Evolutionary conservation across 1,139 yeast genomes (phyloP), one percentile per base, ranked within the genome.

Genomic region (Protomyces gravidus): DNA sequence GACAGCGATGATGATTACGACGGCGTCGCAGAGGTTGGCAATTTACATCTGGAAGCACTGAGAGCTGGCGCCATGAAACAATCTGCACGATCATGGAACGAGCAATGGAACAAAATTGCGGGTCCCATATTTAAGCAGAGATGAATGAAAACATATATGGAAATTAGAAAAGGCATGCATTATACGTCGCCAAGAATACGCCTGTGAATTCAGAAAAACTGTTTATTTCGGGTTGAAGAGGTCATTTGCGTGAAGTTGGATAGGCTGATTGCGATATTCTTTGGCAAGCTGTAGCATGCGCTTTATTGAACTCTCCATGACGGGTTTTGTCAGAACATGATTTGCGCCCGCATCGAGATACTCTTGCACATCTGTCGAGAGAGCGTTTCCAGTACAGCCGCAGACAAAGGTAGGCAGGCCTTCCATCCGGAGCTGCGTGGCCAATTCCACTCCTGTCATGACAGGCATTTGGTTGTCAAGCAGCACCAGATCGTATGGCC

Each of bases 41-140:
- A 27, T 7, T 50, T 15, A 17, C 58, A 67, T 53, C 63, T 72
- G 21, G 69, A 67, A 25, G 74, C 66, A 1, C 69, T 90, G 50
- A 83, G 80, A 65, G 65, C 68, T 5, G 96, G 96, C 6, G 97
- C 97, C 0, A 42, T 83, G 62, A 63, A 68, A 21, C 96, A 90
- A 70, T 81, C 95, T 58, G 65, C 75, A 47, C 70, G 73, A 33
- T 78, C 88, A 61, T 92, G 97, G 97, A 81, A 82, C 50, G 74
- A 78, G 19, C 86, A 85, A 68, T 92, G 98, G 98, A 64, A 64
- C 17, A 17, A 26, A 9, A 26, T 26, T 13, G 61, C 63, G 9
- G 39, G 27, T 15, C 28, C 47, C n/a, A 39, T 45, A 7, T 50
- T 47, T 26, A 13, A 28, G 17, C 47, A 53, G 23, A 32, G 58